Evolutionary conservation across 1,139 yeast species (phyloP), one percentile per base, ranked within the genome.

Genomic region (Taphrina communis): DNA sequence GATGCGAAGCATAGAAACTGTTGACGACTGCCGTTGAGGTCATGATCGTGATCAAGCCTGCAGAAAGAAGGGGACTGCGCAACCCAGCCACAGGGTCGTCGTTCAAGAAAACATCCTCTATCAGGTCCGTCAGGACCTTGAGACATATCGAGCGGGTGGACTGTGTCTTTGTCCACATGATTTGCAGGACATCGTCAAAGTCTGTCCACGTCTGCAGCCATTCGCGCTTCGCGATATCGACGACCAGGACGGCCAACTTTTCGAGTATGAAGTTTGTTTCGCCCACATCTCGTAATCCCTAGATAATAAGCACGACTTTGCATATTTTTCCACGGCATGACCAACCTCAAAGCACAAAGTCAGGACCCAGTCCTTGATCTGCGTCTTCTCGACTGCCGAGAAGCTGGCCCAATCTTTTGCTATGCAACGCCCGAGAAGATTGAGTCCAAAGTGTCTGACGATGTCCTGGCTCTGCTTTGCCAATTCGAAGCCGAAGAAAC

Each of bases 201-300:
- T 88, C 85, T 1, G 82, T 82, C 99, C 99, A 95, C n/a, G 96
- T 93, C 71, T 85, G 75, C 70, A 78, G 84, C 99, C 99, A 95
- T 51, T 86, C 84, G 68, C 96, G 83, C 76, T 95, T 94, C n/a
- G 97, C 96, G 12, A 94, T 82, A 53, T 92, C 88, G 0, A 90
- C 97, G 97, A 98, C 93, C 35, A 94, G 79, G 73, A 86, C 88
- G 4, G 98, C 96, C 63, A 93, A 77, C 78, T 95, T 95, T 76
- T 93, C 98, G 75, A 88, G 90, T 69, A 95, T 77, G 58, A 38
- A 53, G 21, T 56, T 56, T 14, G 57, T 60, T 52, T 48, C 48
- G 39, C 55, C 69, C 48, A 59, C 60, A 44, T 51, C 52, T 59
- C 65, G 55, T 19, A 51, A 31, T 12, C 65, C 44, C 55, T 58